A percentile compares a stretch with the other conserved stretches of the same genome.
Evolutionary conservation across 129 eudicot species (phyloP).

Genomic region (Rutidosis leptorrhynchoides): DNA sequence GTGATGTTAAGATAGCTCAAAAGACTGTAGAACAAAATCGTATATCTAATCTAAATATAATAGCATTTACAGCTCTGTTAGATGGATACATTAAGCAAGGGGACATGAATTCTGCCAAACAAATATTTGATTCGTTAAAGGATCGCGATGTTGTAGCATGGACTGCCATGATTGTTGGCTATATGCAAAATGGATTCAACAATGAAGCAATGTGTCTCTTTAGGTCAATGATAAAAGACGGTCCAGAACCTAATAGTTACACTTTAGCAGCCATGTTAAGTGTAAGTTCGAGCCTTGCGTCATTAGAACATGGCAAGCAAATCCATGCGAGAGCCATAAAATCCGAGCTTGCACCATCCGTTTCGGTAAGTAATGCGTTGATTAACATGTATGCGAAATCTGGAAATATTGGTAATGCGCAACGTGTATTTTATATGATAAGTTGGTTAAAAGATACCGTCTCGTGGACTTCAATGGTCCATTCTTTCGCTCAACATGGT

Average conservation of each 20-base stretch:
- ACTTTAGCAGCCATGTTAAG: slow-evolving; percentile 72
- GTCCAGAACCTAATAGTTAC: slow-evolving; percentile 65
- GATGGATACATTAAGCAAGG: slow-evolving; percentile 78
- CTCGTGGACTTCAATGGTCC: slow-evolving; percentile 81
- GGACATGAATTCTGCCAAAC: slow-evolving; percentile 51
- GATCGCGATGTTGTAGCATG: slow-evolving; percentile 75
- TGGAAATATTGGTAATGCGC: slow-evolving; percentile 54
- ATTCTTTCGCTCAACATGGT: slow-evolving; percentile 83
- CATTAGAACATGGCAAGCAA: slow-evolving; percentile 65
- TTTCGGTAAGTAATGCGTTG: slow-evolving; percentile 69
- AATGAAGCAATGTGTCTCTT: slow-evolving; percentile 58
- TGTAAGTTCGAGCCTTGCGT: slow-evolving; percentile 73
- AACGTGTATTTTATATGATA: slow-evolving; percentile 44
- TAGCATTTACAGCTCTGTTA: slow-evolving; percentile 66
- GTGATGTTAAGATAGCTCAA: slow-evolving; percentile 47
- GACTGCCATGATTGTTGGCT: slow-evolving; percentile 91
- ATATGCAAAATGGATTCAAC: slow-evolving; percentile 61
- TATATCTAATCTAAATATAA: slow-evolving; percentile 40
- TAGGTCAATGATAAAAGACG: slow-evolving; percentile 56
- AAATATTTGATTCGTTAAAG: slow-evolving; percentile 58
- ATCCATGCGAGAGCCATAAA: slow-evolving; percentile 61
- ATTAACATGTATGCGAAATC: slow-evolving; percentile 82
- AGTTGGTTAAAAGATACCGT: slow-evolving; percentile 45
- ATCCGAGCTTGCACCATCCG: slow-evolving; percentile 36
- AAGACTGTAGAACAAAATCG: slow-evolving; percentile 36